Percentiles rank a stretch among this genome's conserved stretches.
Conservation (phyloP, 257 asterid species). For the Solanum acaule region DNA sequence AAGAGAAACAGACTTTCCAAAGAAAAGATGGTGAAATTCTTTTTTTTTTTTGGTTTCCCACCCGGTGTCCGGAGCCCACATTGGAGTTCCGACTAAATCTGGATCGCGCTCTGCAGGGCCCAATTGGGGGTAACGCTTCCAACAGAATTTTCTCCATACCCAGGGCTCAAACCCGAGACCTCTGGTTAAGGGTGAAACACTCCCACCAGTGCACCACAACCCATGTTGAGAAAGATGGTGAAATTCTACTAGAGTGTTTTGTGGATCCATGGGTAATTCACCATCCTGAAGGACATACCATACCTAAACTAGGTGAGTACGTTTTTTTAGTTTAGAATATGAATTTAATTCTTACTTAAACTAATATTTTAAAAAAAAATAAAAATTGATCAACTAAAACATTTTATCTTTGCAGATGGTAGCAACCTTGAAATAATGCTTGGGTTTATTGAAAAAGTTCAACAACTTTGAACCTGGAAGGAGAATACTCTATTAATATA, state of each 20-base stretch:
- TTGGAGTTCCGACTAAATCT: too few species aligned
- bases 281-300: slow-evolving; percentile 20
- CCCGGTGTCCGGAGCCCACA: too few species aligned
- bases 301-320: slow-evolving; percentile 19
- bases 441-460: not conserved
- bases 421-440: slow-evolving; percentile 6
- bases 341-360: not conserved
- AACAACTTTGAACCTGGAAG: not conserved
- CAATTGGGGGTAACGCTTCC: too few species aligned
- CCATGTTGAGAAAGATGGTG: too few species aligned
- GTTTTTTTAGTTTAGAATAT: not conserved
- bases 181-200: too few species aligned
- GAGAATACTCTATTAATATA: not conserved
- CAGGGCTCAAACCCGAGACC: too few species aligned
- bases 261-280: slow-evolving; percentile 20
- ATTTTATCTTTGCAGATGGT: slow-evolving; percentile 6
- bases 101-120: too few species aligned
- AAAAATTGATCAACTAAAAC: not conserved
- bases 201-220: too few species aligned
- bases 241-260: slow-evolving; percentile 9
- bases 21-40: slow-evolving; percentile 11
- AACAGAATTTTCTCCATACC: too few species aligned
- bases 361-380: too few species aligned
- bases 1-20: slow-evolving; percentile 11
- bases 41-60: too few species aligned